These are phyloP conservation scores for Heliamphora exappendiculata DNA, from an alignment of 148 eudicot species.

Conservation along the genomic window DNA sequence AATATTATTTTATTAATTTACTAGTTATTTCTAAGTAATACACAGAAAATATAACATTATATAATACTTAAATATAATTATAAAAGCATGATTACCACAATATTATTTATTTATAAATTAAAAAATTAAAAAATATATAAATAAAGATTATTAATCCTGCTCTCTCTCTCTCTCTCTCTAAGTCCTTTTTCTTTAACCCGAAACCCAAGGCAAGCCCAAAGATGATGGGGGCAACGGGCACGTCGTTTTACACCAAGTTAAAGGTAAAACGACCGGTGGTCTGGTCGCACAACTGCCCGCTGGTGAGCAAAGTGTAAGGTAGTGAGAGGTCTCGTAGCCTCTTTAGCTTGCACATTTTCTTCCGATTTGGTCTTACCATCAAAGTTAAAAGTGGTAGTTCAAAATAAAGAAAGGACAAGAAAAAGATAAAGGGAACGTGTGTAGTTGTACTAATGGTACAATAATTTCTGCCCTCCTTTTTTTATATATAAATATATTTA, in stretches of 20 bases:
- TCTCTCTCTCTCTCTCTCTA: not conserved
- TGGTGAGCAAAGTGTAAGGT: conserved; percentile 30
- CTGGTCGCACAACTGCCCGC: conserved; percentile 16
- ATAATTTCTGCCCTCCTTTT: no score
- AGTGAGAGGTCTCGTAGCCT: not conserved
- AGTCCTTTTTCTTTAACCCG: conserved; percentile 16
- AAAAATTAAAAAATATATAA: no score
- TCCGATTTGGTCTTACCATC: conserved; percentile 34
- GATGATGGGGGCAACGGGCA: conserved; percentile 15
- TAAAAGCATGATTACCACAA: no score
- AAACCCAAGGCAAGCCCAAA: conserved; percentile 24
- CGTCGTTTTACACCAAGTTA: conserved; percentile 21
- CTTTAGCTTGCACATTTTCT: conserved; percentile 12
- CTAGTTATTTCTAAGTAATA: no score
- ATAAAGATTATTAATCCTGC: not conserved
- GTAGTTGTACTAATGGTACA: conserved; percentile 11
- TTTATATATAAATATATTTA: no score
- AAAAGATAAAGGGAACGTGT: conserved; percentile 21
- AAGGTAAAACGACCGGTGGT: not conserved
- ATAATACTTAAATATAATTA: no score
- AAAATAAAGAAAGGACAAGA: not conserved
- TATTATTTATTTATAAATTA: no score
- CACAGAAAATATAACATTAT: no score
- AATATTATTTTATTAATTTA: no score
- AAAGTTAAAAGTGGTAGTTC: conserved; percentile 30